Conservation (phyloP, 2,329 filamentous ascomycete genomes). For the Sporothrix globosa region DNA sequence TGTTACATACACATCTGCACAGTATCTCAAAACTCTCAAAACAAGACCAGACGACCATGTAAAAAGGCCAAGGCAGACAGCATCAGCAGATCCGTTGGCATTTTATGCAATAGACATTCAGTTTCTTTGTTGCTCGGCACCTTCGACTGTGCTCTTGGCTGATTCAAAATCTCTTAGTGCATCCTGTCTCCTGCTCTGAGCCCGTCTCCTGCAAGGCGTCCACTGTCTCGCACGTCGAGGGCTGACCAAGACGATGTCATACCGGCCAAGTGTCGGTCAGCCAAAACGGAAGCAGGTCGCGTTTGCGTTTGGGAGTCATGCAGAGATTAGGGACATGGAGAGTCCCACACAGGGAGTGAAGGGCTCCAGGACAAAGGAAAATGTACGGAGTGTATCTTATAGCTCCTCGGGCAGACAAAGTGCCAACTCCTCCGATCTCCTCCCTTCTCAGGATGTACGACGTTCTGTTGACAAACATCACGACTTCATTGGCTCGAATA, state of each 20-base stretch:
- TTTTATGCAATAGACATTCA: background rate
- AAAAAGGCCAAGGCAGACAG: background rate
- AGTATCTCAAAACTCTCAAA: background rate
- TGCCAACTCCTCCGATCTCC: too few relatives aligned
- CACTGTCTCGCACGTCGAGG: background rate
- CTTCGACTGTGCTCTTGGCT: background rate
- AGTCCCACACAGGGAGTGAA: background rate
- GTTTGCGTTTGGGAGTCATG: background rate
- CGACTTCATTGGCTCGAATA: background rate
- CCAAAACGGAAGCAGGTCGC: conserved; percentile 20
- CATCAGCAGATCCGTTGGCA: conserved; percentile 8
- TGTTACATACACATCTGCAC: too few relatives aligned
- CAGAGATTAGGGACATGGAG: background rate
- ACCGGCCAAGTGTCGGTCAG: background rate
- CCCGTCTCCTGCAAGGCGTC: background rate
- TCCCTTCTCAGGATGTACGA: too few relatives aligned
- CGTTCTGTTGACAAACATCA: background rate
- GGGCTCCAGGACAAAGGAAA: background rate
- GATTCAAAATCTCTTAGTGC: background rate
- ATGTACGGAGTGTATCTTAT: too few relatives aligned
- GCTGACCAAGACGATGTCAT: background rate
- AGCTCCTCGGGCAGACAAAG: too few relatives aligned
- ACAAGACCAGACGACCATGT: background rate
- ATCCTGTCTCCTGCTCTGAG: background rate
- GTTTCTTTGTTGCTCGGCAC: background rate